Evolutionary conservation across 805 yeast species (phyloP), one percentile per base, ranked within the genome.

Genomic region (Candida rishiriensis): DNA sequence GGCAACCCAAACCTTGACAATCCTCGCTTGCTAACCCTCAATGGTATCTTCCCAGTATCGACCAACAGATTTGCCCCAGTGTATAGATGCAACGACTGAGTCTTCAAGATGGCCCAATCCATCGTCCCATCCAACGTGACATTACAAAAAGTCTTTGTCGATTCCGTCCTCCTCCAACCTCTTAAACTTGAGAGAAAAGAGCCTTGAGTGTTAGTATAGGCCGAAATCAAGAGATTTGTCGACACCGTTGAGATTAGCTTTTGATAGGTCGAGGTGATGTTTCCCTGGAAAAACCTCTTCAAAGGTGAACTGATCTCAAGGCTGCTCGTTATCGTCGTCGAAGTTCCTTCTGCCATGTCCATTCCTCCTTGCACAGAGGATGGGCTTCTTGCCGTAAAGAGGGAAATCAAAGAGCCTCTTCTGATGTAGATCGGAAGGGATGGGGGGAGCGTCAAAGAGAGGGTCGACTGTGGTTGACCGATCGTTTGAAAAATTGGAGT

Each of bases 81-180:
- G 50, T 70, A 79, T 1, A 71, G 74, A 38, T 78, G 79, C 17
- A 82, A 55, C 0, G 81, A 68, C 13, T 65, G 57, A 1, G 68
- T 63, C 36, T 73, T 66, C 38, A 82, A 65, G 3, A 82, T 44
- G 1, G 83, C 84, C 85, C 85, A 82, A 53, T 82, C 88, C 15
- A 60, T 59, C 1, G 76, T 64, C 2, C 88, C 88, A 49, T 82
- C 85, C 45, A 82, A 55, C 3, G 64, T 48, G 21, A 82, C 45
- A 35, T 62, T 66, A 10, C 70, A 72, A 48, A 78, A 71, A 3
- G 80, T 64, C 38, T 66, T 71, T 15, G 62, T 37, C 45, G 54
- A 42, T 36, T 49, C 38, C 5, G 40, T 33, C 13, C 49, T 33
- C 49, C 48, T 39, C 15, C 32, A 30, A 30, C 13, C 41, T 10